Base-by-base conservation (phyloP, 2,329 filamentous ascomycete genomes). In the Alternaria angustiovoidea region DNA sequence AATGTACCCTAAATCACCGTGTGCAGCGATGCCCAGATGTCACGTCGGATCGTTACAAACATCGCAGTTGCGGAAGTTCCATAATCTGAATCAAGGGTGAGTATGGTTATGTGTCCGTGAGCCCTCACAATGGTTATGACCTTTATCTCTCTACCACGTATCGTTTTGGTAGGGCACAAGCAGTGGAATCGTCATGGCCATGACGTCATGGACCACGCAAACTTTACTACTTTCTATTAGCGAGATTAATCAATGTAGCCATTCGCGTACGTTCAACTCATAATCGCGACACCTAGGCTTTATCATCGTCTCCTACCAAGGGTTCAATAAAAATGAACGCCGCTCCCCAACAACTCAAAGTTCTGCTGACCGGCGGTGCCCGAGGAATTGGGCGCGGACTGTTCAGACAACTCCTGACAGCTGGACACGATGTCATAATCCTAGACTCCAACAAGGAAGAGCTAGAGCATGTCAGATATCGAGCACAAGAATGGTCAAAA, bases 371-470 rank as follows among this genome's bases (percentile, higher is more conserved):
- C n/a, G 81, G 81, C 28, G 81, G 78, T 49, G 81, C 80, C 5
- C 76, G 79, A 28, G 82, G 82, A 26, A 83, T 84, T 44, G 81
- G 83, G 24, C 77, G 82, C 39, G 79, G 77, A 34, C 72, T 83
- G 16, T 79, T 81, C 43, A 79, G 81, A 11, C 77, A 80, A 43
- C 80, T 83, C 48, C 73, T 81, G 20, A 61, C 71, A 18, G 62
- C 70, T 11, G 81, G 82, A n/a, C 78, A 83, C 69, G 75, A 77
- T 32, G 78, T 84, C 43, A 80, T 81, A 61, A 75, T 83, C 7
- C 69, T 84, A 36, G 82, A 84, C 58, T 75, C 79, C 44, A 80
- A 84, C 62, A 69, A 66, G 32, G 73, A 75, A 43, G 80, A 82
- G 62, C 70, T 83, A 8, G 64, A 73, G 7, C 72, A 82, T 62